Conservation (phyloP, 2,329 filamentous ascomycete genomes). For the Sclerotinia sclerotiorum region DNA sequence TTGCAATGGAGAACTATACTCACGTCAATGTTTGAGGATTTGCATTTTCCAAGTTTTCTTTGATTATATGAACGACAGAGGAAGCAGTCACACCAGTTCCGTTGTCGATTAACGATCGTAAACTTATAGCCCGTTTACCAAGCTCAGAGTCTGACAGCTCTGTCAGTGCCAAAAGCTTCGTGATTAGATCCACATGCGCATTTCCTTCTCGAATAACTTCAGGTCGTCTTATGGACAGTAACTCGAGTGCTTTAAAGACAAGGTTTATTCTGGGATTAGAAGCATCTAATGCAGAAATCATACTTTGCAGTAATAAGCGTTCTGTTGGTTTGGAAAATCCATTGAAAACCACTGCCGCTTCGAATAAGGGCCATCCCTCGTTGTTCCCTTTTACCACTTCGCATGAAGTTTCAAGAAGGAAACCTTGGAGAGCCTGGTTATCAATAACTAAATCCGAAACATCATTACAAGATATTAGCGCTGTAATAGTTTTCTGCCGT, state of each 20-base stretch:
- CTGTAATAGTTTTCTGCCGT: slow-evolving; percentile 43
- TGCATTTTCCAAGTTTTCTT: slow-evolving; percentile 54
- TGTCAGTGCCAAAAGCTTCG: slow-evolving; percentile 53
- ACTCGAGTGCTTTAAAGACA: slow-evolving; percentile 49
- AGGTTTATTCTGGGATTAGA: slow-evolving; percentile 32
- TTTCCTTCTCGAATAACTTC: slow-evolving; percentile 49
- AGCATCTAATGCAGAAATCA: slow-evolving; percentile 36
- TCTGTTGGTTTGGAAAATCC: slow-evolving; percentile 36
- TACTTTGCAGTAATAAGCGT: slow-evolving; percentile 37
- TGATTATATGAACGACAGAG: slow-evolving; percentile 53
- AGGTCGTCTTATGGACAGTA: slow-evolving; percentile 49
- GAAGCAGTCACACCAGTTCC: slow-evolving; percentile 31
- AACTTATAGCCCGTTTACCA: slow-evolving; percentile 28
- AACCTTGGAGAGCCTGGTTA: slow-evolving; percentile 48
- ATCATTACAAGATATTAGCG: slow-evolving; percentile 49
- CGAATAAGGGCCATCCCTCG: slow-evolving; percentile 49
- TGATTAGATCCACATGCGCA: slow-evolving; percentile 52
- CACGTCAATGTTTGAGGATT: slow-evolving; percentile 53
- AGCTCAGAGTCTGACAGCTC: slow-evolving; percentile 48
- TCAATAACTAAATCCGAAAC: slow-evolving; percentile 44
- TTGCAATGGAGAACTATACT: slow-evolving; percentile 31
- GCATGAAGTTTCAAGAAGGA: slow-evolving; percentile 46
- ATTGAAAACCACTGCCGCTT: slow-evolving; percentile 47
- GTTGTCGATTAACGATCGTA: slow-evolving; percentile 48
- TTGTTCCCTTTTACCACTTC: slow-evolving; percentile 43